Percentiles rank a stretch among this genome's conserved stretches.
phyloP scores from a whole-genome alignment of 768 basidiomycete genomes.

The Suillus ampliporus region DNA sequence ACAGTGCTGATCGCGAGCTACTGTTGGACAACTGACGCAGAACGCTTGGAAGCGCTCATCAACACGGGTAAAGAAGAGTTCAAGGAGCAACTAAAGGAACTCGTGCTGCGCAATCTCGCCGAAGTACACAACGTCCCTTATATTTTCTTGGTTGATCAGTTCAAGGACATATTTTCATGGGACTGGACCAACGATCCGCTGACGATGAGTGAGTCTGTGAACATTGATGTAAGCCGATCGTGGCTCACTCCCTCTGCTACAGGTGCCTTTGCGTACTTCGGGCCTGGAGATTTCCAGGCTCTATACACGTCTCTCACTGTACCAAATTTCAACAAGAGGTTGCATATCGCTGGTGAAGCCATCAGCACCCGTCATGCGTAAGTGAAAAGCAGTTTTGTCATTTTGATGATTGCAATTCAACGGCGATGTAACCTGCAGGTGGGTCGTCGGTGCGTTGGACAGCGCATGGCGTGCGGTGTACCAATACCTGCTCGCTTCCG shows the following conservation, averaged over 20 bases:
- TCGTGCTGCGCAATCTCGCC: no score
- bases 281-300: slow-evolving; percentile 42
- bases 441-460: slow-evolving; percentile 47
- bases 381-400: not conserved
- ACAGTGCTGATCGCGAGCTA: no score
- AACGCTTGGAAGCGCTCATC: no score
- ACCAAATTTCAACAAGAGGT: slow-evolving; percentile 35
- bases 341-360: slow-evolving; percentile 45
- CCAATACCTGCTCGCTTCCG: slow-evolving; percentile 24
- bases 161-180: no score
- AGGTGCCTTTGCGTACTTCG: slow-evolving; percentile 49
- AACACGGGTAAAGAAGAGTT: no score
- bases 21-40: no score
- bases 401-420: no score
- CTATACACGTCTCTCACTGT: slow-evolving; percentile 37
- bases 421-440: slow-evolving; percentile 22
- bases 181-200: no score
- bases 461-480: slow-evolving; percentile 42
- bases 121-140: slow-evolving; percentile 10
- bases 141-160: no score
- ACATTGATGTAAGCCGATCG: not conserved
- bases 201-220: slow-evolving; percentile 37
- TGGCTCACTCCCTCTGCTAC: not conserved
- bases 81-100: no score
- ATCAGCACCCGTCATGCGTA: slow-evolving; percentile 41